Percentiles rank a stretch among this genome's conserved stretches.
These are phyloP conservation scores for Saturnispora serradocipensis DNA, from an alignment of 805 yeast species.

Conservation along the genomic window DNA sequence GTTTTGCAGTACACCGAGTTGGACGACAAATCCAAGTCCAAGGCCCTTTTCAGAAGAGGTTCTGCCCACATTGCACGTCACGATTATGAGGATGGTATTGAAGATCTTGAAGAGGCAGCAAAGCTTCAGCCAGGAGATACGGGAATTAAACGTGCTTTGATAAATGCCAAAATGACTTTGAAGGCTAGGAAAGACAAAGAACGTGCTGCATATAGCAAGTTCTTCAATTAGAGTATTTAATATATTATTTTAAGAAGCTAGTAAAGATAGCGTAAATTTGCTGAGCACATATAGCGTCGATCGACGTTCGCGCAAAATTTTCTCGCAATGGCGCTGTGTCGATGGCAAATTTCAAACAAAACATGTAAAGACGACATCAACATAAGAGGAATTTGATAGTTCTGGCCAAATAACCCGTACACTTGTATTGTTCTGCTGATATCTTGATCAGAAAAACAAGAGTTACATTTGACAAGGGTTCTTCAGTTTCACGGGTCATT, in stretches of 20 bases:
- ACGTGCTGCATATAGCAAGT: constrained; percentile 65
- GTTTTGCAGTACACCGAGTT: constrained; percentile 54
- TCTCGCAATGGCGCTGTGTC: constrained; percentile 1
- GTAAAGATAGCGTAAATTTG: background rate
- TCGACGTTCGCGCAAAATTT: constrained; percentile 7
- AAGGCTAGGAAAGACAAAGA: constrained; percentile 55
- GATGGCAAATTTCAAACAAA: constrained; percentile 6
- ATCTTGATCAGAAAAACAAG: background rate
- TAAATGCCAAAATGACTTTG: constrained; percentile 44
- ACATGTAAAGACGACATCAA: background rate
- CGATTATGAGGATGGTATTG: constrained; percentile 62
- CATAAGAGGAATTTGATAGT: background rate
- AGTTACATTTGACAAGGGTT: background rate
- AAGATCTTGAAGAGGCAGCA: constrained; percentile 57
- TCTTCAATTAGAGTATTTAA: constrained; percentile 31
- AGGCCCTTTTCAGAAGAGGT: constrained; percentile 84
- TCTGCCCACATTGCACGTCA: constrained; percentile 54
- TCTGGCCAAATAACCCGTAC: background rate
- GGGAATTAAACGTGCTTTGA: constrained; percentile 57
- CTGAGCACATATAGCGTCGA: constrained; percentile 5
- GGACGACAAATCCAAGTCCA: constrained; percentile 64
- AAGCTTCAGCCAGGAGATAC: constrained; percentile 59
- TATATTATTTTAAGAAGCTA: background rate
- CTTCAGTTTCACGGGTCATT: background rate
- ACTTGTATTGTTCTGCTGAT: background rate